Evolutionary conservation across 495 filamentous ascomycete genomes (phyloP), one percentile per base, ranked within the genome.

Genomic region (Symbiotaphrina buchneri): DNA sequence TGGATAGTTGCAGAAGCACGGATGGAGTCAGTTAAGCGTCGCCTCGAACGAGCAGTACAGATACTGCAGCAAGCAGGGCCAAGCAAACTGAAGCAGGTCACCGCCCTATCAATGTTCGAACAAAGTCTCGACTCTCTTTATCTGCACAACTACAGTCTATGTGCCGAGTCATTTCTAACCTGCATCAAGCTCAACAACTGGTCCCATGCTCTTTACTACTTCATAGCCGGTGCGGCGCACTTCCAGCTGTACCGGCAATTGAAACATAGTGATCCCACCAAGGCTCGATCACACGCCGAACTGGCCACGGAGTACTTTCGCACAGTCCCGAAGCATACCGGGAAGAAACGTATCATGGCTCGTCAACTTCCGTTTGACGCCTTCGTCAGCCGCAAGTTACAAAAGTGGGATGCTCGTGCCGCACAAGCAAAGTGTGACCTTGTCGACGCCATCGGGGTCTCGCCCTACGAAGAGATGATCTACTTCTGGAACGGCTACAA

Each of bases 1-100:
- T 97, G 90, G 87, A 59, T 74, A 22, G 56, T 94, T 6, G 87
- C 95, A 51, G 80, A 91, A 55, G 81, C 80, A 3, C 62, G 87
- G 11, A 74, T 85, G 63, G 54, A 70, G 13, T 68, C 70, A 18
- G 66, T 68, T 26, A 68, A 74, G 35, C 64, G 63, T 10, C 53
- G 71, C 27, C 53, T 95, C 1, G 61, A 67, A n/a, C 55, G 61
- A 7, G 72, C 84, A 6, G 52, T 92, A 36, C 53, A 62, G 2
- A 52, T 80, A 13, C 56, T 91, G 17, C 51, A 46, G 6, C 49
- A 48, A 5, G 61, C 63, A 32, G 48, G 47, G n/a, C 55, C 66
- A 29, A 77, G 69, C 35, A 70, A 74, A 28, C 75, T 97, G 49
- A 82, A 76, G 45, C 87, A 93, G 52, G 69, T 93, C 20, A 64